Conservation (phyloP, 306 rosid species). For the Hippophae tibetana region DNA sequence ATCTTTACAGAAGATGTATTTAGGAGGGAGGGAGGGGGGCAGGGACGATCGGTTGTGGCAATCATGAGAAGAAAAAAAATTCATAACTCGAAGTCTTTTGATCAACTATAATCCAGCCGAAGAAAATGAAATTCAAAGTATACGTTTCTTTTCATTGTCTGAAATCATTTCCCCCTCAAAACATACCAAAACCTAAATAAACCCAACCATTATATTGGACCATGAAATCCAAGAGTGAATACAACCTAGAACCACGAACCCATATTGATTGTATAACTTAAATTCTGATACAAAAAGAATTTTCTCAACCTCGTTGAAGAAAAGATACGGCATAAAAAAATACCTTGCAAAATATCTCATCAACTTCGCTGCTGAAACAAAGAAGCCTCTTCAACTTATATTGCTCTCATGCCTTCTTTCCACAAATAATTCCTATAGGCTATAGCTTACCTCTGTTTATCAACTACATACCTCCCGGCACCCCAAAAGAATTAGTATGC, state of each 20-base stretch:
- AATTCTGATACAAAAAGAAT: constrained; percentile 22
- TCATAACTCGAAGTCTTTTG: no score
- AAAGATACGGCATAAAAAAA: constrained; percentile 1
- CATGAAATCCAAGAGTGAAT: not conserved
- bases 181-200: not conserved
- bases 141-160: no score
- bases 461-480: constrained; percentile 22
- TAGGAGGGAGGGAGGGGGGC: no score
- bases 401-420: constrained; percentile 37
- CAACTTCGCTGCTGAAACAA: constrained; percentile 9
- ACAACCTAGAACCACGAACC: constrained; percentile 27
- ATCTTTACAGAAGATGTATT: no score
- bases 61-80: no score
- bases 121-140: no score
- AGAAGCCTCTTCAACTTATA: constrained; percentile 30
- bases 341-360: constrained; percentile 18
- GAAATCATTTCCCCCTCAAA: no score
- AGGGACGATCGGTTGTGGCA: no score
- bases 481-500: constrained; percentile 42
- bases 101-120: no score
- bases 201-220: not conserved
- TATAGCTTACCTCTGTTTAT: constrained; percentile 4
- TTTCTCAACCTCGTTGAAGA: constrained; percentile 24
- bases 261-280: constrained; percentile 26
- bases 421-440: constrained; percentile 22